These are phyloP conservation scores for Aristolochia fimbriata DNA, from an alignment of 164 flowering plant genomes.

Conservation along the genomic window DNA sequence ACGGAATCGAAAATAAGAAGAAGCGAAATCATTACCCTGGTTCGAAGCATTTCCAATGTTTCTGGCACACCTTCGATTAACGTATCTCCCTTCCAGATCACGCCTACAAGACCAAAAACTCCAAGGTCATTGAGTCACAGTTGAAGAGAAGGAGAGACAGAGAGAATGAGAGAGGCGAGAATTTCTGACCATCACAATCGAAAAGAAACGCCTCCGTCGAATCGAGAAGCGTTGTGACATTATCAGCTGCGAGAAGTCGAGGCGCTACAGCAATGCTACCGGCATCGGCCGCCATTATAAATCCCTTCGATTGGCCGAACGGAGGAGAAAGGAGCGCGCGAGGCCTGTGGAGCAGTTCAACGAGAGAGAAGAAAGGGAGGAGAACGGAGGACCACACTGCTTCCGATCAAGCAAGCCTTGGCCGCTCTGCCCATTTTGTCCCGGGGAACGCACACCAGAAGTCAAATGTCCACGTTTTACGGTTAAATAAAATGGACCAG, in stretches of 20 bases:
- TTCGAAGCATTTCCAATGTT: constrained; percentile 19
- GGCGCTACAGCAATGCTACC: constrained; percentile 1
- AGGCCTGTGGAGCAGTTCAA: no score
- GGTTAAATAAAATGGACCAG: no score
- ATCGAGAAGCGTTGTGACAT: constrained; percentile 35
- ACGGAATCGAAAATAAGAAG: not conserved
- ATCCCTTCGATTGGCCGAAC: no score
- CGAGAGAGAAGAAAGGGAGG: no score
- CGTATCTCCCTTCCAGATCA: constrained; percentile 88
- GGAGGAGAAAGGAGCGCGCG: no score
- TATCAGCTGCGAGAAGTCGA: constrained; percentile 32
- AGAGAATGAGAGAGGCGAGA: not conserved
- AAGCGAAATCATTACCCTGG: not conserved
- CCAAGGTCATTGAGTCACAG: no score
- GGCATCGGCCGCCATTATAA: no score
- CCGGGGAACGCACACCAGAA: no score
- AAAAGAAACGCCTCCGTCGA: constrained; percentile 84
- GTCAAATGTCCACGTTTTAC: no score
- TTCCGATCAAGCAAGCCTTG: no score
- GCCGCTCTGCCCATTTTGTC: no score
- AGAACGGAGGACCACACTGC: no score
- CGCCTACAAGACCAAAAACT: constrained; percentile 35
- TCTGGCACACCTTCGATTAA: constrained; percentile 74
- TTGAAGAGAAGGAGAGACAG: not conserved
- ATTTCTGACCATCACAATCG: constrained; percentile 79